Evolutionary conservation across 495 filamentous ascomycete species (phyloP).

Genomic region (Tuber brumale): DNA sequence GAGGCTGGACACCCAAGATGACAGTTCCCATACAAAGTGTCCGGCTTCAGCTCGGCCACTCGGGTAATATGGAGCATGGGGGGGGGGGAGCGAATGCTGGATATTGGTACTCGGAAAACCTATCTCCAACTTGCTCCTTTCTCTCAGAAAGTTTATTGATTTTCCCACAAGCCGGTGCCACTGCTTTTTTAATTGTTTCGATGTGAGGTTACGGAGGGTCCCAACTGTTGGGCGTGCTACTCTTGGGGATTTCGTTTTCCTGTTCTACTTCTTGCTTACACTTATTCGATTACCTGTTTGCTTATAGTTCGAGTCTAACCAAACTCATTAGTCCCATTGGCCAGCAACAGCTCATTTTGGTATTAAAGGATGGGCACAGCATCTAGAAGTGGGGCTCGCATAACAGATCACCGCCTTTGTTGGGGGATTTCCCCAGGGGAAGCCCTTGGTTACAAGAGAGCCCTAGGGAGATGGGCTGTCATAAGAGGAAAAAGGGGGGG

Average conservation of each 20-base stretch:
- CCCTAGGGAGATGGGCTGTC: background rate
- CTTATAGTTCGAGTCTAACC: background rate
- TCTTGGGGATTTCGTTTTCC: background rate
- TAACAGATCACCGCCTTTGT: background rate
- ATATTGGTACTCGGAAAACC: background rate
- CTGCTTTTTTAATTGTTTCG: background rate
- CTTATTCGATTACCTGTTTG: background rate
- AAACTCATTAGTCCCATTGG: background rate
- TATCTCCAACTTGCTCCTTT: background rate
- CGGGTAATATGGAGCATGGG: background rate
- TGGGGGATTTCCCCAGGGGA: background rate
- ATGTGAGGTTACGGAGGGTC: background rate
- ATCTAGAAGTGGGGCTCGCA: background rate
- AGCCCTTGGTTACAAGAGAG: background rate
- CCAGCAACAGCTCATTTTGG: background rate
- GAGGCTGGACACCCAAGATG: too few species aligned
- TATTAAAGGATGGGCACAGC: background rate
- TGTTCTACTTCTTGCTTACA: background rate
- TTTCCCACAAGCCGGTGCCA: background rate
- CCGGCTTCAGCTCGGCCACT: too few species aligned
- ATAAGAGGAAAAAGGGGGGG: background rate
- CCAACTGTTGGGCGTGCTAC: background rate
- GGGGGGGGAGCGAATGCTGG: background rate
- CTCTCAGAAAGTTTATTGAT: background rate
- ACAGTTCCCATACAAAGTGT: too few species aligned